phyloP scores from a whole-genome alignment of 2,329 filamentous ascomycete species.

The Aspergillus arachidicola region DNA sequence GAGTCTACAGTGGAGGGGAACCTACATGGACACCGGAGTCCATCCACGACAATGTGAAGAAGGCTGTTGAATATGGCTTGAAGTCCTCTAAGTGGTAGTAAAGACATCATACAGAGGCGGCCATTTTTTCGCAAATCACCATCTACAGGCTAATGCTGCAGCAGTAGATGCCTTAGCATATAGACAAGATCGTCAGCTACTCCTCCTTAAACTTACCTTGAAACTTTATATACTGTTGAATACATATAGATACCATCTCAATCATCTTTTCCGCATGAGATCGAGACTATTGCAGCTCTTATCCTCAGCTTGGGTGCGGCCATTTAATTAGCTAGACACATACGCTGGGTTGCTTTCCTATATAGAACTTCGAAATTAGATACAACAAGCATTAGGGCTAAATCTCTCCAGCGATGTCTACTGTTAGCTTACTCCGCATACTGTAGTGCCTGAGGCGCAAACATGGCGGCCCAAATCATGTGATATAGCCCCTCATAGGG shows the following conservation, averaged over 20 bases:
- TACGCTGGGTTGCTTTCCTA: neutral
- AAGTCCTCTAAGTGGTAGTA: conserved; percentile 51
- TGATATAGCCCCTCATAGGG: conserved; percentile 34
- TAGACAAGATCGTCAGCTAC: neutral
- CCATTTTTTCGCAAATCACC: no score
- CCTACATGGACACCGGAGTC: conserved; percentile 65
- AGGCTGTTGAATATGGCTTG: conserved; percentile 77
- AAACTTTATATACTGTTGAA: neutral
- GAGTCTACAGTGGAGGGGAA: conserved; percentile 66
- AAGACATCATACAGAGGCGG: neutral
- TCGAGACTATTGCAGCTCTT: neutral
- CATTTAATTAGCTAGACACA: neutral
- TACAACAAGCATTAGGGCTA: neutral
- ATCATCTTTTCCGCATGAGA: neutral
- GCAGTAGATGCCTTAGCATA: neutral
- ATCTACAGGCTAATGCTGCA: neutral
- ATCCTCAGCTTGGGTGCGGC: neutral
- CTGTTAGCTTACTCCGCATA: no score
- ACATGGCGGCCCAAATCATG: neutral
- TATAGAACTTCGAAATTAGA: neutral
- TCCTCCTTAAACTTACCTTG: neutral
- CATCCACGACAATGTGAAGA: conserved; percentile 73
- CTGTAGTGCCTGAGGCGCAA: neutral
- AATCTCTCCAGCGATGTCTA: no score
- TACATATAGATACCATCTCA: neutral